Base-by-base conservation (phyloP, 176 grass and related monocot species). In the Oryza glumipatula region DNA sequence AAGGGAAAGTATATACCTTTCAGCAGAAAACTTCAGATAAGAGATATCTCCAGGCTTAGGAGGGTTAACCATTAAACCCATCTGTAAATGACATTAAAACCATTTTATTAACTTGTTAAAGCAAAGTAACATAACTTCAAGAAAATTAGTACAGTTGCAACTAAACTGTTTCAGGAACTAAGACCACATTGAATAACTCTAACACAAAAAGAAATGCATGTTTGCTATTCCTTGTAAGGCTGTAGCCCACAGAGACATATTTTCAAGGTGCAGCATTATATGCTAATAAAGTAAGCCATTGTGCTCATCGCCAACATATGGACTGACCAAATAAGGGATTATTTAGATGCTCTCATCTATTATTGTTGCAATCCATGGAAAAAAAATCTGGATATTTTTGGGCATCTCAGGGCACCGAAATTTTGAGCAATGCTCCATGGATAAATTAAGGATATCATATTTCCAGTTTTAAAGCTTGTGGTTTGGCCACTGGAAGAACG, bases 11-110 rank as follows among this genome's bases (percentile, higher is more conserved):
- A 81, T 79, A 70, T 67, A 92, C 96, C 96, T 99, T 94, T 99
- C 96, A 82, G 86, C 19, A 80, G 82, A 30, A 74, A 84, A 99
- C 84, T 89, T 95, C 90, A 79, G 47, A 72, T 99, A 96, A 24
- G 96, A 99, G 76, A 96, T 92, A 88, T 99, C 96, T 51, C 93
- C 94, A 84, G 94, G 96, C 90, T 96, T 99, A 47, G 78, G 96
- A 78, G 96, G 96, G 70, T 92, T 99, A 92, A 99, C 88, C 96
- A 99, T 99, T 33, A 99, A 60, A 35, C 97, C 96, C 86, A 99
- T 90, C 96, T 99, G 90, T 85, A 84, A 74, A 83, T 56, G 36
- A 65, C 17, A 73, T 28, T 80, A 38, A 66, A 44, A 52, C 48
- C 80, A 19, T 72, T 7, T 67, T 66, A 79, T 80, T 80, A 82